Percentiles rank a stretch among this genome's conserved stretches.
phyloP scores from a whole-genome alignment of 2,329 filamentous ascomycete species.

The Trichoderma hamatum region DNA sequence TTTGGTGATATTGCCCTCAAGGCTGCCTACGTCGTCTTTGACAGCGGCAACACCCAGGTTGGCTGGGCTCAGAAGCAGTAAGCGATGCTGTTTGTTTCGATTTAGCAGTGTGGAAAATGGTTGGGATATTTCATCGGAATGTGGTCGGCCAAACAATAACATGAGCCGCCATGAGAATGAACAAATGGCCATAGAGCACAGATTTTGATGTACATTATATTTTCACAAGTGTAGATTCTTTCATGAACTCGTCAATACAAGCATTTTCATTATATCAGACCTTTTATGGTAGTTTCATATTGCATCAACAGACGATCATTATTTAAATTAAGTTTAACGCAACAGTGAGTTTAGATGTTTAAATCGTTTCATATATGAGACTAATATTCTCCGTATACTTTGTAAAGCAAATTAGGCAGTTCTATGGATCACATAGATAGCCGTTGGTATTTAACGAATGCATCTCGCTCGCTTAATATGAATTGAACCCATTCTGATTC shows the following conservation, averaged over 20 bases:
- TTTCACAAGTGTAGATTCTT: background rate
- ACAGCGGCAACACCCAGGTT: conserved; percentile 55
- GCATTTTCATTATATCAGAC: background rate
- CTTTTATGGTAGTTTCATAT: background rate
- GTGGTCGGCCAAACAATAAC: background rate
- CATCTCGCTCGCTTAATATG: background rate
- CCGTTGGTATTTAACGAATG: background rate
- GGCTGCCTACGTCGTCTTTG: conserved; percentile 61
- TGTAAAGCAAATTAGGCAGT: too few species aligned
- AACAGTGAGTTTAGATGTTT: background rate
- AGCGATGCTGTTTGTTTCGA: background rate
- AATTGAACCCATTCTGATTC: conserved; percentile 8
- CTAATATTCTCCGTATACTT: background rate
- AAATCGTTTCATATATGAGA: background rate
- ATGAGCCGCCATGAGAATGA: background rate
- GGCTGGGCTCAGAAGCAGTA: conserved; percentile 39
- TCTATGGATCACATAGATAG: too few species aligned
- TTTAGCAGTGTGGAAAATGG: background rate
- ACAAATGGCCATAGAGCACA: background rate
- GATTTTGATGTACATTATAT: background rate
- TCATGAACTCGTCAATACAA: background rate
- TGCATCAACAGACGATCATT: background rate
- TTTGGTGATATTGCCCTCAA: conserved; percentile 64
- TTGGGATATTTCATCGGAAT: background rate
- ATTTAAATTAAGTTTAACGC: background rate